Evolutionary conservation across 768 basidiomycete species (phyloP).

Genomic region (Suillus discolor): DNA sequence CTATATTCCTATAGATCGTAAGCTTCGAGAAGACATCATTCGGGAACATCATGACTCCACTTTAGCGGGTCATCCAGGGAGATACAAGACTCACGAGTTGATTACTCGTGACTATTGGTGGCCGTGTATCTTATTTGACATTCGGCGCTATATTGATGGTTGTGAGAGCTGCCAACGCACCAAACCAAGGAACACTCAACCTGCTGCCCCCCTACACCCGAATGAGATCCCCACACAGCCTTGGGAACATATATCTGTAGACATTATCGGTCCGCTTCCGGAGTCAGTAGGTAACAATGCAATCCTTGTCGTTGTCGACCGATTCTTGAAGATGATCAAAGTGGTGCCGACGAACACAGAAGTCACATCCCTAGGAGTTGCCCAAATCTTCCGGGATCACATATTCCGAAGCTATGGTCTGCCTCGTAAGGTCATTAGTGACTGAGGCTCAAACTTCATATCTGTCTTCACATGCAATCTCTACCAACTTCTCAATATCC

Average conservation of each 20-base stretch:
- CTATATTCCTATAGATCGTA: conserved; percentile 20
- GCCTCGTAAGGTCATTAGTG: conserved; percentile 11
- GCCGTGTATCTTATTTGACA: conserved; percentile 14
- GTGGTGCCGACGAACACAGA: conserved; percentile 41
- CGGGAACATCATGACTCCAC: neutral
- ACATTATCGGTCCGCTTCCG: conserved; percentile 37
- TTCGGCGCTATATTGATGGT: conserved; percentile 9
- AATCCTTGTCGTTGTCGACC: conserved; percentile 31
- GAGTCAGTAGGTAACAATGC: conserved; percentile 32
- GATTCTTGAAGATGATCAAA: conserved; percentile 40
- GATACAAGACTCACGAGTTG: conserved; percentile 14
- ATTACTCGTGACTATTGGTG: conserved; percentile 21
- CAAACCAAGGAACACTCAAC: neutral
- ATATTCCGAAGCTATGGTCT: conserved; percentile 11
- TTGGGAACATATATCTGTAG: conserved; percentile 36
- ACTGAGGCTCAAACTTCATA: conserved; percentile 13
- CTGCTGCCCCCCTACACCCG: conserved; percentile 39
- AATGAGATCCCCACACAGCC: conserved; percentile 9
- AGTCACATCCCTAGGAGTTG: conserved; percentile 32
- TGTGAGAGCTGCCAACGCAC: conserved; percentile 16
- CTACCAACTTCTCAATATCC: conserved; percentile 31
- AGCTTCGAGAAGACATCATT: conserved; percentile 4
- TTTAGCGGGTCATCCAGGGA: neutral
- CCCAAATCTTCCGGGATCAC: conserved; percentile 24
- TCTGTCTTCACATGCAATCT: conserved; percentile 32